Percentiles rank a stretch among this genome's conserved stretches.
Conservation (phyloP, 2,329 filamentous ascomycete species). For the Ophiostoma populinum region DNA sequence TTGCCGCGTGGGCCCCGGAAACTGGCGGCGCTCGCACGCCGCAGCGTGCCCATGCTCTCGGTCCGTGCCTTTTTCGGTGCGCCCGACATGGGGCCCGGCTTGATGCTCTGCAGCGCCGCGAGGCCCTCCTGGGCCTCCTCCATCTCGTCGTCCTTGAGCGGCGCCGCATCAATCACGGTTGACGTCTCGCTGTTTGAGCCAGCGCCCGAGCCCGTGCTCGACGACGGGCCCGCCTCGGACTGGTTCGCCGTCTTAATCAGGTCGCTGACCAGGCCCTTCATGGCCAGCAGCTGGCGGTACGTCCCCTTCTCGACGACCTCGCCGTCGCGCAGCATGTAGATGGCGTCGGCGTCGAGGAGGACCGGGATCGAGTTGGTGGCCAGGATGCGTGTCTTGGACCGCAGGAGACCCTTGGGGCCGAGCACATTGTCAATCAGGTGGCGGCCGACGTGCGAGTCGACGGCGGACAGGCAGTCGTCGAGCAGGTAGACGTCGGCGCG, state of each 20-base stretch:
- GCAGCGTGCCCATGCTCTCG: conserved; percentile 63
- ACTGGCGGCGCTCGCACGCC: conserved; percentile 80
- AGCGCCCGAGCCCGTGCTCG: conserved; percentile 14
- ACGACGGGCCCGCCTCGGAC: conserved; percentile 27
- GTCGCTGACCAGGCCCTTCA: conserved; percentile 79
- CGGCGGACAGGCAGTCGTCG: conserved; percentile 86
- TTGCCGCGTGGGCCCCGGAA: conserved; percentile 78
- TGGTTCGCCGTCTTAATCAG: conserved; percentile 62
- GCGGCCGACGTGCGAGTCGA: conserved; percentile 93
- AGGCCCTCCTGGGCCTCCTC: conserved; percentile 65
- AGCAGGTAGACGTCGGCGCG: conserved; percentile 91
- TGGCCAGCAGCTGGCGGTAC: conserved; percentile 77
- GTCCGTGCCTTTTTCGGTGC: conserved; percentile 33
- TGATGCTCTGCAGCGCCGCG: conserved; percentile 62
- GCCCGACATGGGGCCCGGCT: conserved; percentile 23
- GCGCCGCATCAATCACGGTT: conserved; percentile 35
- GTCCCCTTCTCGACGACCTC: conserved; percentile 76
- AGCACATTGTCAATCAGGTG: conserved; percentile 93
- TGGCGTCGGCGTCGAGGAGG: conserved; percentile 74
- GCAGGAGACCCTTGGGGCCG: conserved; percentile 65
- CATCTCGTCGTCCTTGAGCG: conserved; percentile 48
- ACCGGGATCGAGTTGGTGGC: conserved; percentile 93
- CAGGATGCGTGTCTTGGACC: conserved; percentile 74
- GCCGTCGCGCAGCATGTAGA: conserved; percentile 69
- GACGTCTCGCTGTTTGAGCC: conserved; percentile 35